These are phyloP conservation scores for Aspergillus conjunctus DNA, from an alignment of 495 filamentous ascomycete species.

Conservation along the genomic window DNA sequence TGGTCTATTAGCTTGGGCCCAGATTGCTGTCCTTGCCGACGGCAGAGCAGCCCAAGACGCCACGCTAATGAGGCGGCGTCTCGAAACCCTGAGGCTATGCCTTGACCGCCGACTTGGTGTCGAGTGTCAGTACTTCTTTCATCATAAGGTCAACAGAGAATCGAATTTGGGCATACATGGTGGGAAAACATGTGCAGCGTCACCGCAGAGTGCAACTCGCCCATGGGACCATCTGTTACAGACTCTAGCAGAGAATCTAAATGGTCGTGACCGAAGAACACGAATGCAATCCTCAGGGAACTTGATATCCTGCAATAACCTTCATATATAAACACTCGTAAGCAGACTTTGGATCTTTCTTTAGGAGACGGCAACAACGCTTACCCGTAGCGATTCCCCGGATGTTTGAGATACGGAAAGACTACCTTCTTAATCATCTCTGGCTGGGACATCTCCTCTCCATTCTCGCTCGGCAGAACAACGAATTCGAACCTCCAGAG, in stretches of 20 bases:
- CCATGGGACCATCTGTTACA: conserved; percentile 55
- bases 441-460: conserved; percentile 31
- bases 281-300: conserved; percentile 53
- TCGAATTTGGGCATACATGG: conserved; percentile 50
- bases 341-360: too few relatives aligned
- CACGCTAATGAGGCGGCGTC: conserved; percentile 44
- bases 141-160: too few relatives aligned
- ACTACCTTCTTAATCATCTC: conserved; percentile 32
- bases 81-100: conserved; percentile 23
- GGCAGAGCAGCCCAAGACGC: conserved; percentile 46
- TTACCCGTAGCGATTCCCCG: conserved; percentile 37
- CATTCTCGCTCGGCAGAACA: conserved; percentile 32
- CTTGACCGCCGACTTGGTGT: conserved; percentile 48
- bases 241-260: conserved; percentile 47
- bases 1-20: conserved; percentile 13
- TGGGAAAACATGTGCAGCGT: conserved; percentile 59
- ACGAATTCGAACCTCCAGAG: conserved; percentile 57
- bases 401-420: conserved; percentile 38
- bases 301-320: conserved; percentile 33
- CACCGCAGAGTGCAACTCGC: conserved; percentile 51
- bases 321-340: too few relatives aligned
- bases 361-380: conserved; percentile 7
- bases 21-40: conserved; percentile 2
- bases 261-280: conserved; percentile 53
- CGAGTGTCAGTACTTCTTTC: neutral